phyloP scores from a whole-genome alignment of 192 early-diverging fungal species.

The Coemansia umbellata region DNA sequence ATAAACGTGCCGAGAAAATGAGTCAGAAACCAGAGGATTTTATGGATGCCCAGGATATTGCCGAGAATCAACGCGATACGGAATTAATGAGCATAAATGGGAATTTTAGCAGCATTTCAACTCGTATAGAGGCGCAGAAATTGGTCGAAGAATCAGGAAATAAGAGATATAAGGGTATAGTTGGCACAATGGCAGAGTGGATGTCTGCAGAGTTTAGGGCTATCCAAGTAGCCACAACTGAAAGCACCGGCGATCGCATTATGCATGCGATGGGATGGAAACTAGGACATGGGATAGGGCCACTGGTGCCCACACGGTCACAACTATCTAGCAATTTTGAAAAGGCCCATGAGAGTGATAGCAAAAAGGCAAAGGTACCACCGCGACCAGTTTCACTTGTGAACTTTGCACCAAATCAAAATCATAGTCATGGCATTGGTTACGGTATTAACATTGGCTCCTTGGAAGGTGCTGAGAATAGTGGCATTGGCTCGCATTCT shows the following conservation, averaged over 20 bases:
- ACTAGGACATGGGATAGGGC: conserved; percentile 81
- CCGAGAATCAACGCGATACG: conserved; percentile 25
- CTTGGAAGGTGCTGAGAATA: not conserved
- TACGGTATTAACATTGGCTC: conserved; percentile 19
- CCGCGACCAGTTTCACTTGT: not conserved
- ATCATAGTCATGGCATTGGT: conserved; percentile 17
- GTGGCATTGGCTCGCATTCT: not conserved
- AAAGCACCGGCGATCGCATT: conserved; percentile 55
- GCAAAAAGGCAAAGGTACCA: not conserved
- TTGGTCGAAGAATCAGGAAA: too few species aligned
- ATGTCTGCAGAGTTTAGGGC: conserved; percentile 16
- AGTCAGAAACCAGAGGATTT: conserved; percentile 68
- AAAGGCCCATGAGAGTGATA: too few species aligned
- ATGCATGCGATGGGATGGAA: conserved; percentile 85
- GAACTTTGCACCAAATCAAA: not conserved
- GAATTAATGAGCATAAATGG: not conserved
- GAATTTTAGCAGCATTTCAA: not conserved
- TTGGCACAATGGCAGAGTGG: conserved; percentile 9
- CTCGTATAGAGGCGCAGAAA: not conserved
- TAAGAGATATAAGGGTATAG: not conserved
- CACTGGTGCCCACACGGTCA: conserved; percentile 22
- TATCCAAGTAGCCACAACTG: not conserved
- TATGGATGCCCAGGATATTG: conserved; percentile 96
- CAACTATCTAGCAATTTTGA: too few species aligned
- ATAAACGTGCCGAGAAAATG: conserved; percentile 54